Conservation (phyloP, 2,329 filamentous ascomycete species). For the Drechmeria coniospora region DNA sequence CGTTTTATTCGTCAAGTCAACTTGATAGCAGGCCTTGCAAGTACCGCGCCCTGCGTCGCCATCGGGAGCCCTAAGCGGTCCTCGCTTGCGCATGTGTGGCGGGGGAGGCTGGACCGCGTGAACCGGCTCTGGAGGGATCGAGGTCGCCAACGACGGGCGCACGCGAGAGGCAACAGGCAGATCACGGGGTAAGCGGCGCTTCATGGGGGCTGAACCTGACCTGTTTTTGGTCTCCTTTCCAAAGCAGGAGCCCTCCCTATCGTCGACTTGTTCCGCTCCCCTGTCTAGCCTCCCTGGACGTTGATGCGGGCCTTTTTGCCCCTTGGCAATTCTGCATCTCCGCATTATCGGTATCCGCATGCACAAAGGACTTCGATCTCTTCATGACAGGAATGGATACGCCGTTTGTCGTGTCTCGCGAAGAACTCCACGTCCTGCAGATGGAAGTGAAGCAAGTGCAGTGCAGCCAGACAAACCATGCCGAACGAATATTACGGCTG, state of each 20-base stretch:
- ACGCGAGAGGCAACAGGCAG: too few relatives aligned
- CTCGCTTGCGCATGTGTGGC: conserved; percentile 29
- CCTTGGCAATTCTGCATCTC: too few relatives aligned
- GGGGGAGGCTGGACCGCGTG: conserved; percentile 24
- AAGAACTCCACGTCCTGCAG: conserved; percentile 53
- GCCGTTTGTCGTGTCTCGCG: conserved; percentile 41
- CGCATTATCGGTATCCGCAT: too few relatives aligned
- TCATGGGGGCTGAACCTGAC: conserved; percentile 3
- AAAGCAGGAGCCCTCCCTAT: too few relatives aligned
- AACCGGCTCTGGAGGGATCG: conserved; percentile 18
- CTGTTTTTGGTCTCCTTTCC: too few relatives aligned
- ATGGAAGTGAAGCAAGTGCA: conserved; percentile 58
- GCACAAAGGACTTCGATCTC: too few relatives aligned
- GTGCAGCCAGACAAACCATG: conserved; percentile 44
- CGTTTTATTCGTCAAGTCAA: too few relatives aligned
- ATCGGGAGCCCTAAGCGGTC: conserved; percentile 14
- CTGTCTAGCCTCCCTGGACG: too few relatives aligned
- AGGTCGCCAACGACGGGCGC: conserved; percentile 10
- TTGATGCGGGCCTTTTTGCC: too few relatives aligned
- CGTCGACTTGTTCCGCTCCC: too few relatives aligned
- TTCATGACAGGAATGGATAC: conserved; percentile 43
- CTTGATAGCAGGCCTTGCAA: too few relatives aligned
- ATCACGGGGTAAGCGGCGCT: too few relatives aligned
- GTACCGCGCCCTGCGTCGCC: conserved; percentile 2
- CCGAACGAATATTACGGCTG: conserved; percentile 43